Base-by-base conservation (phyloP, 352 stramenopile species). In the Phytophthora ohioensis region DNA sequence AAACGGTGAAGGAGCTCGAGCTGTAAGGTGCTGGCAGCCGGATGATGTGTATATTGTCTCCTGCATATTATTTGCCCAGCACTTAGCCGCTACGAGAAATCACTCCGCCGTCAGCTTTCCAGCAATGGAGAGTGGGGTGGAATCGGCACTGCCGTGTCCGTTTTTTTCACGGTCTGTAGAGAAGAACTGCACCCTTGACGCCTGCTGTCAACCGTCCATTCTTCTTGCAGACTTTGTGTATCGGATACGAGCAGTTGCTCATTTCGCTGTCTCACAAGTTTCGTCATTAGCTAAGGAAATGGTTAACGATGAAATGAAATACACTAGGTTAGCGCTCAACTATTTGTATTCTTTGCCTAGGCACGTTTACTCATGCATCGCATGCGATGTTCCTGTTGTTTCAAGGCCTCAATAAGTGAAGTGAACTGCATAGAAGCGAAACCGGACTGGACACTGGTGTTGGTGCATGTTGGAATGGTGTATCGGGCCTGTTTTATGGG, bases 1-100 rank as follows among this genome's bases (percentile, higher is more conserved):
- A 99, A 86, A 92, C 93, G 71, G 84, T 96, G 73, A 99, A 99
- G 91, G 88, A 93, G 56, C 84, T 95, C 72, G 78, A 89, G 74
- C 62, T 85, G 67, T 95, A 93, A 84, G 58, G 53, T 65, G 45
- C 46, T 68, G 64, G 59, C 39, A 57, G 58, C 55, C 15, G 47
- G 62, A 69, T 57, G 43, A 68, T 81, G 55, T 79, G 61, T 81
- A 68, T 80, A 73, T 71, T 70, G 51, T 74, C 67, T 69, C 30
- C 73, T 69, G 75, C 70, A 67, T 83, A 77, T 72, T 76, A 74
- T 80, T 82, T 76, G 62, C 59, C 66, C 67, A 75, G 75, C 71
- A 66, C 61, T 65, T 51, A 30, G 47, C 61, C 43, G 61, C 64
- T 75, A 49, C 49, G 58, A 71, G 60, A 65, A 46, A 47, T 73